phyloP scores from a whole-genome alignment of 257 asterid species.

The Solanum ossicruentum region DNA sequence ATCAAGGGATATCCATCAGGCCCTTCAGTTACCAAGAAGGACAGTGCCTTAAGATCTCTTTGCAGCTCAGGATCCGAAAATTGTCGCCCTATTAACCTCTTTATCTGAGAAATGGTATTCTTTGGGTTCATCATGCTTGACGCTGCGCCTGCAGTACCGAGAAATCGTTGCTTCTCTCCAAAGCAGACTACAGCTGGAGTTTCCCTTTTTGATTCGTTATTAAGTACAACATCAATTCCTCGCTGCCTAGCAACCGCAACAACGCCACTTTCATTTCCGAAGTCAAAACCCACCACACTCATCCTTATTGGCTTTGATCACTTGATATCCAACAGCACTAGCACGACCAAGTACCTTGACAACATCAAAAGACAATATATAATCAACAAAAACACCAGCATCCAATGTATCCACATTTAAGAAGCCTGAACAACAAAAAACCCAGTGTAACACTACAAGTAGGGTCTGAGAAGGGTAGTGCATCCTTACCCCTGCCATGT shows the following conservation, averaged over 20 bases:
- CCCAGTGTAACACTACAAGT: background rate
- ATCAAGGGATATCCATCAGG: conserved; percentile 86
- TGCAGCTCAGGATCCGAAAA: conserved; percentile 92
- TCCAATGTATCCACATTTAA: background rate
- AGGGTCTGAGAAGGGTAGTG: background rate
- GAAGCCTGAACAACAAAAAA: background rate
- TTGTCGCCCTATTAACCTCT: conserved; percentile 73
- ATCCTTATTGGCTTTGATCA: conserved; percentile 23
- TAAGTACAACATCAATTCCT: conserved; percentile 93
- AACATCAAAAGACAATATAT: background rate
- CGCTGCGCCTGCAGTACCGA: conserved; percentile 97
- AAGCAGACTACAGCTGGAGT: conserved; percentile 89
- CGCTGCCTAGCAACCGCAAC: conserved; percentile 97
- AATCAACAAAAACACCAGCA: background rate
- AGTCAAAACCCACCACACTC: conserved; percentile 98
- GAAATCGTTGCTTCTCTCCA: conserved; percentile 91
- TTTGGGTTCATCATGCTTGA: conserved; percentile 94
- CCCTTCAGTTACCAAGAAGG: conserved; percentile 69
- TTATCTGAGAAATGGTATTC: conserved; percentile 77
- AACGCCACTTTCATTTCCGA: conserved; percentile 88
- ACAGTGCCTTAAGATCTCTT: conserved; percentile 59
- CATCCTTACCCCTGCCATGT: background rate
- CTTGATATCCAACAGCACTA: background rate
- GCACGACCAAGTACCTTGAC: conserved; percentile 15
- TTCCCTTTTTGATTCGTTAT: conserved; percentile 85